A percentile compares a stretch with the other conserved stretches of the same genome.
phyloP scores from a whole-genome alignment of 306 rosid genomes.

The Dicorynia guianensis region DNA sequence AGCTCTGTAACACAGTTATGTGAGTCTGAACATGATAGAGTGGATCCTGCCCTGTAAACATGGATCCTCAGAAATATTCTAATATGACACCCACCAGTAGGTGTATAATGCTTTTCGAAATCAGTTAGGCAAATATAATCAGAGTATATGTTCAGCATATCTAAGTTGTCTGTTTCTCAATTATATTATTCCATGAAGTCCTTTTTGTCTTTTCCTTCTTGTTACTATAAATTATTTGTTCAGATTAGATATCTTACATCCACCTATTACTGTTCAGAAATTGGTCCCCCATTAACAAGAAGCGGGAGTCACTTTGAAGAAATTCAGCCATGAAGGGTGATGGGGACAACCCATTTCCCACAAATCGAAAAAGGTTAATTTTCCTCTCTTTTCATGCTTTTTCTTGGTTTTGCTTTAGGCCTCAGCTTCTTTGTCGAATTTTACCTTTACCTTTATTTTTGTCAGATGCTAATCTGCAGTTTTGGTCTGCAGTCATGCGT shows the following conservation, averaged over 20 bases:
- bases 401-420: constrained; percentile 67
- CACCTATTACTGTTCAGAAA: constrained; percentile 53
- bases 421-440: constrained; percentile 66
- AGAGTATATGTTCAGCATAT: constrained; percentile 45
- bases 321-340: constrained; percentile 61
- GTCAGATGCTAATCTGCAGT: constrained; percentile 66
- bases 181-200: constrained; percentile 46
- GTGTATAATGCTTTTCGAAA: constrained; percentile 51
- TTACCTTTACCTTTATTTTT: constrained; percentile 55
- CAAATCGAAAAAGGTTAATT: constrained; percentile 87
- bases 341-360: constrained; percentile 87
- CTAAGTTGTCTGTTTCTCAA: constrained; percentile 50
- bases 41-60: constrained; percentile 44
- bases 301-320: constrained; percentile 70
- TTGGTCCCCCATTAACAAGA: constrained; percentile 83
- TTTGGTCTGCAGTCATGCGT: constrained; percentile 57
- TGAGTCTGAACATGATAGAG: constrained; percentile 37
- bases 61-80: constrained; percentile 47
- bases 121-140: constrained; percentile 39
- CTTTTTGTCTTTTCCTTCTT: constrained; percentile 43
- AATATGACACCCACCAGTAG: constrained; percentile 34
- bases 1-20: constrained; percentile 29
- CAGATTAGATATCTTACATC: constrained; percentile 49
- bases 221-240: constrained; percentile 33
- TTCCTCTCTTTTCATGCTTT: constrained; percentile 55